Conservation (phyloP, 441 rosid genomes). For the Codiaeum variegatum region DNA sequence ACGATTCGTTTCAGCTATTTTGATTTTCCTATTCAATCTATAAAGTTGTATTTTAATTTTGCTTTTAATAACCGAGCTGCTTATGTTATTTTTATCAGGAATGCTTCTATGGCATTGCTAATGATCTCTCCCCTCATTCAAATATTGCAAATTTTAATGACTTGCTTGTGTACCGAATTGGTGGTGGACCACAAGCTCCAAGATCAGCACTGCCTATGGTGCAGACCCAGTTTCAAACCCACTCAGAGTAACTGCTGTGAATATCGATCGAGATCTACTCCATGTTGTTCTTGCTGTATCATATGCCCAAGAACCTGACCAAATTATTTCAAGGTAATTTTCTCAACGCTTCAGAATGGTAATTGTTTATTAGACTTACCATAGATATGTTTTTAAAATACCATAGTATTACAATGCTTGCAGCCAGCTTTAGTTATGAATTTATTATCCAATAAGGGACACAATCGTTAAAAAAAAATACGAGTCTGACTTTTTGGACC, state of each 20-base stretch:
- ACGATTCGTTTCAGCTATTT: background rate
- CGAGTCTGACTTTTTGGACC: background rate
- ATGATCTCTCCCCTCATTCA: conserved; percentile 76
- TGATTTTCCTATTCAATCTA: background rate
- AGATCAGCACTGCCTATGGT: conserved; percentile 73
- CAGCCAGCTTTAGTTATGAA: background rate
- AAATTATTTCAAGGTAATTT: conserved; percentile 63
- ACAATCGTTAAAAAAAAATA: background rate
- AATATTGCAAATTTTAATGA: conserved; percentile 58
- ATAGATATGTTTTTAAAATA: background rate
- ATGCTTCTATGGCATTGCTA: conserved; percentile 71
- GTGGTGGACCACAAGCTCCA: conserved; percentile 88
- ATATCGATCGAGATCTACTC: conserved; percentile 52
- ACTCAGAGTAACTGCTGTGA: conserved; percentile 56
- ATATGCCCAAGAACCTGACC: conserved; percentile 69
- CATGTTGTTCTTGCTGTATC: conserved; percentile 83
- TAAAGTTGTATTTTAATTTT: too few species aligned
- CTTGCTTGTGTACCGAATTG: conserved; percentile 66
- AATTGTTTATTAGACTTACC: background rate
- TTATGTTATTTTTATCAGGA: conserved; percentile 41
- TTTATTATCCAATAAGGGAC: background rate
- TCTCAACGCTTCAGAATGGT: background rate
- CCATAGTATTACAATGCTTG: background rate
- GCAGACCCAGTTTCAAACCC: conserved; percentile 68
- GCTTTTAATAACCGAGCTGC: conserved; percentile 4